Percentiles rank a stretch among this genome's conserved stretches.
Evolutionary conservation across 305 asterid genomes (phyloP).

Genomic region (Striga hermonthica): DNA sequence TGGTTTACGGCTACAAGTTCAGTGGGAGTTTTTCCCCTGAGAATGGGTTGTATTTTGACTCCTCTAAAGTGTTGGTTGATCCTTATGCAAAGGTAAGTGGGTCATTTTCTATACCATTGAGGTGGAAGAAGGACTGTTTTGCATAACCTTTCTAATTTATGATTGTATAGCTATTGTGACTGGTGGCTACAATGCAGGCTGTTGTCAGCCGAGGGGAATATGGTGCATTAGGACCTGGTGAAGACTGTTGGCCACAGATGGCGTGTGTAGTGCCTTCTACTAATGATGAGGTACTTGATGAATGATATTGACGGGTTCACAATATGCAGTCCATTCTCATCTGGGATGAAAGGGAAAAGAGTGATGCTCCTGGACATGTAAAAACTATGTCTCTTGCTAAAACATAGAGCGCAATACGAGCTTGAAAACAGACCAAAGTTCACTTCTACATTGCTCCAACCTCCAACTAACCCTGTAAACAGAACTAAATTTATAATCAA

Average conservation of each 20-base stretch:
- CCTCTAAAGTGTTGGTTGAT: slow-evolving; percentile 69
- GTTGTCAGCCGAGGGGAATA: slow-evolving; percentile 78
- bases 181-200: slow-evolving; percentile 45
- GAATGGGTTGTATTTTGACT: slow-evolving; percentile 76
- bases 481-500: not conserved
- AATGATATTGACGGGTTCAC: slow-evolving; percentile 7
- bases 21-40: slow-evolving; percentile 73
- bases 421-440: slow-evolving; percentile 9
- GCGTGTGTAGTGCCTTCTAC: slow-evolving; percentile 67
- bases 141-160: not conserved
- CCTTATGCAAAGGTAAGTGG: slow-evolving; percentile 89
- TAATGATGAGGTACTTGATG: slow-evolving; percentile 52
- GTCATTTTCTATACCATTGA: too few relatives aligned
- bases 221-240: slow-evolving; percentile 64
- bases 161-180: slow-evolving; percentile 22
- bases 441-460: not conserved
- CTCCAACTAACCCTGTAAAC: slow-evolving; percentile 4
- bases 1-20: slow-evolving; percentile 79
- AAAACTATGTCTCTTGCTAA: slow-evolving; percentile 3
- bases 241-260: slow-evolving; percentile 90
- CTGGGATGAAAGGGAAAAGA: not conserved
- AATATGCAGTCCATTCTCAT: slow-evolving; percentile 5
- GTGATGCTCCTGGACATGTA: slow-evolving; percentile 6
- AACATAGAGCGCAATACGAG: slow-evolving; percentile 1
- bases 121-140: not conserved